Percentiles rank a stretch among this genome's conserved stretches.
Evolutionary conservation across 2,329 filamentous ascomycete genomes (phyloP).

Genomic region (Xylaria sp.): DNA sequence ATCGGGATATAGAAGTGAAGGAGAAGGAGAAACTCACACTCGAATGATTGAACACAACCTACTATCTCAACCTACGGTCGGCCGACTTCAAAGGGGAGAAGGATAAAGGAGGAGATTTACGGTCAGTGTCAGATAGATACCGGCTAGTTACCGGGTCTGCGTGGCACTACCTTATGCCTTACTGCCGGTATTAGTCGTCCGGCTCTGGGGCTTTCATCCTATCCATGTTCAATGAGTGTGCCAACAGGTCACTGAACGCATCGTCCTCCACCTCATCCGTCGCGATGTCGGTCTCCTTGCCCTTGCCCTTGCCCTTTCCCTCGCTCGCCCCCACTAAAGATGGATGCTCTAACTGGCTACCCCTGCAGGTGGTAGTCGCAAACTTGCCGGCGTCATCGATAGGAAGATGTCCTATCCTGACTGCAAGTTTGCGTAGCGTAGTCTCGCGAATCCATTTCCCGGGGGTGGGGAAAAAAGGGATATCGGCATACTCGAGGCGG

Average conservation of each 20-base stretch:
- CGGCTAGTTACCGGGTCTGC: conserved; percentile 4
- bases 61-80: conserved; percentile 1
- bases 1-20: conserved; percentile 5
- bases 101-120: conserved; percentile 3
- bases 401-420: conserved; percentile 15
- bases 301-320: conserved; percentile 6
- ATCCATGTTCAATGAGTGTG: conserved; percentile 12
- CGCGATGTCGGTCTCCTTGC: conserved; percentile 10
- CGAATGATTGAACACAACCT: neutral
- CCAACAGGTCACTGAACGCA: conserved; percentile 15
- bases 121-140: conserved; percentile 6
- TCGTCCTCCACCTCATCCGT: conserved; percentile 17
- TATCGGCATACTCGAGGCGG: conserved; percentile 6
- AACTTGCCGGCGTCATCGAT: conserved; percentile 14
- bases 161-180: conserved; percentile 10
- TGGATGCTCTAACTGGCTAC: conserved; percentile 11
- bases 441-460: conserved; percentile 16
- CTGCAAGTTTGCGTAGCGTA: conserved; percentile 16
- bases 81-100: conserved; percentile 5
- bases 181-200: conserved; percentile 15
- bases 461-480: conserved; percentile 10
- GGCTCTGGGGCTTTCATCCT: conserved; percentile 9
- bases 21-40: conserved; percentile 6
- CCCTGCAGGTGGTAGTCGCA: conserved; percentile 13
- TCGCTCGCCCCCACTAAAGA: conserved; percentile 12